Base-by-base conservation (phyloP, 73 alveolate genomes). In the Paramecium sonneborni region DNA sequence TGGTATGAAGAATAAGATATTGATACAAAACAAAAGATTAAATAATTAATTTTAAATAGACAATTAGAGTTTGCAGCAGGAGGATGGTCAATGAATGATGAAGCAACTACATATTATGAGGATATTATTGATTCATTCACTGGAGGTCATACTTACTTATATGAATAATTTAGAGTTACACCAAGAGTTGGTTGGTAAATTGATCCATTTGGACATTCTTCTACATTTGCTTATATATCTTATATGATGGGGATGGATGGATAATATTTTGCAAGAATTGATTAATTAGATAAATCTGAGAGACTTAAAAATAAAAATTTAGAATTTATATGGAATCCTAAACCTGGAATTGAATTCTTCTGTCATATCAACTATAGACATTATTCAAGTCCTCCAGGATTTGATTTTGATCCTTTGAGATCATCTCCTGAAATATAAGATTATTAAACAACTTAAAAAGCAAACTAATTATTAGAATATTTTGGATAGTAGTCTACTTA, bases 161-260 rank as follows among this genome's bases (percentile, higher is more conserved):
- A 88, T 84, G 95, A 95, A 88, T 97, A 97, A 95, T 93, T 97
- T 79, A 97, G 97, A 21, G 94, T 93, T 30, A 88, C 89, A 26
- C 98, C 99, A 9, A 95, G 87, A 74, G 95, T 94, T 9, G 99
- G 99, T 34, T 97, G 99, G 99, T 95, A 96, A 92, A 94, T 97
- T 41, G 99, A 97, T 86, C 99, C 99, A n/a, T 97, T 97, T 85
- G 99, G 99, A 1, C 99, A 97, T 85, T 95, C 98, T 21, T 32
- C 96, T 21, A 97, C 99, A 0, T 93, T 96, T 76, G 97, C 99
- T 9, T 95, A 96, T 23, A 85, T 97, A 55, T 96, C 95, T 67
- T 94, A 96, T 43, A 97, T 96, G 86, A 96, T 97, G 98, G 98
- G 98, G 21, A 95, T 97, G 86, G 97, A 96, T 84, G 97, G 96